Conservation (phyloP, 805 yeast genomes). For the Candida andamanensis region DNA sequence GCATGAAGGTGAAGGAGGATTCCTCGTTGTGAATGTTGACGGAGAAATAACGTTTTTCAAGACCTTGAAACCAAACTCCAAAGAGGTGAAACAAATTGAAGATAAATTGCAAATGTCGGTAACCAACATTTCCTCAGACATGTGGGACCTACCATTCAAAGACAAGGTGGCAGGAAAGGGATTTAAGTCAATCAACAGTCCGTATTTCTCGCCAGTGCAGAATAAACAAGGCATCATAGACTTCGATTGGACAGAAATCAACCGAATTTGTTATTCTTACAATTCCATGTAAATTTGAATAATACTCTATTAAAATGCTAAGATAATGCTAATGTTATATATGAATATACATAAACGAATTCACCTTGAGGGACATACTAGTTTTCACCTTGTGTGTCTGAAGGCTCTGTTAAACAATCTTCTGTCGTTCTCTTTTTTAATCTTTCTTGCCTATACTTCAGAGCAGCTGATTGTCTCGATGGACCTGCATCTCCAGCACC, state of each 20-base stretch:
- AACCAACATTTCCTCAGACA: constrained; percentile 4
- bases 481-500: constrained; percentile 17
- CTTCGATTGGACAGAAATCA: constrained; percentile 21
- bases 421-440: constrained; percentile 4
- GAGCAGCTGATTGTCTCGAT: constrained; percentile 34
- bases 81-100: constrained; percentile 10
- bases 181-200: constrained; percentile 28
- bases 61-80: constrained; percentile 7
- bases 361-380: no score
- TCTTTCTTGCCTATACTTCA: constrained; percentile 33
- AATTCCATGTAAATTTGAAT: constrained; percentile 2
- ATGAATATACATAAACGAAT: constrained; percentile 1
- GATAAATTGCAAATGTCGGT: constrained; percentile 9
- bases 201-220: constrained; percentile 25
- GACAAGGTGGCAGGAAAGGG: constrained; percentile 40
- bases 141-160: constrained; percentile 25
- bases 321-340: not conserved
- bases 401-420: no score
- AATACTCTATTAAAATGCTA: constrained; percentile 1
- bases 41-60: constrained; percentile 29
- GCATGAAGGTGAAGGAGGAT: constrained; percentile 1
- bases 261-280: constrained; percentile 7
- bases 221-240: constrained; percentile 25
- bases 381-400: no score
- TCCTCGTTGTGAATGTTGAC: constrained; percentile 29